phyloP scores from a whole-genome alignment of 1,284 basidiomycete genomes.

The Tremellales sp. region DNA sequence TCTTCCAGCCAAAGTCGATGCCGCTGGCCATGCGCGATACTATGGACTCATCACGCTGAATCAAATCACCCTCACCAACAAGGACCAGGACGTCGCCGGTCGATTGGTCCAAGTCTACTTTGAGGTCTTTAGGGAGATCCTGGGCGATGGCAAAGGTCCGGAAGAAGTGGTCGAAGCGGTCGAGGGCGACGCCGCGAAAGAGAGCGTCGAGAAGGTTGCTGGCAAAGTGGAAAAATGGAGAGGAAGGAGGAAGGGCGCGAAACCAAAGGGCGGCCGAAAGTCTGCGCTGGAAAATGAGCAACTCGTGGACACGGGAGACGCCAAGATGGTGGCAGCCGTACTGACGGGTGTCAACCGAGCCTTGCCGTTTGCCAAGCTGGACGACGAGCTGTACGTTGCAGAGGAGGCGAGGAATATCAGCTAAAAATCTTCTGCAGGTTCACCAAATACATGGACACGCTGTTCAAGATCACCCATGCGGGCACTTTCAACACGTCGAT shows the following conservation, averaged over 20 bases:
- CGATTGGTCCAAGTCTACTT: conserved; percentile 90
- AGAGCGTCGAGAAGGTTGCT: conserved; percentile 44
- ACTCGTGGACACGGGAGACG: conserved; percentile 74
- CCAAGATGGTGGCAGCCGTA: conserved; percentile 83
- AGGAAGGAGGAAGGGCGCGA: conserved; percentile 45
- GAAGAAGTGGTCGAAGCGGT: conserved; percentile 28
- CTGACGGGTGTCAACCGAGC: conserved; percentile 94
- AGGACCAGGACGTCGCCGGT: conserved; percentile 73
- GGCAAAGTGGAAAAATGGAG: conserved; percentile 50
- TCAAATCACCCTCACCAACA: conserved; percentile 76
- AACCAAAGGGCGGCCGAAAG: conserved; percentile 43
- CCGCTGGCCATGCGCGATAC: conserved; percentile 70
- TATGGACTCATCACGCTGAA: conserved; percentile 92
- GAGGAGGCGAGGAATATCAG: conserved; percentile 49
- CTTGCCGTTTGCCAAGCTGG: conserved; percentile 79
- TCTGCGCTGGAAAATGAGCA: conserved; percentile 43
- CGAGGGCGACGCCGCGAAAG: conserved; percentile 40
- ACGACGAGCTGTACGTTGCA: conserved; percentile 57
- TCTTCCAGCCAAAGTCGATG: conserved; percentile 46
- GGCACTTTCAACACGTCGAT: conserved; percentile 89
- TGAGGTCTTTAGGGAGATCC: conserved; percentile 84
- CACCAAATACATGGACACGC: conserved; percentile 82
- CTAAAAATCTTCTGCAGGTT: conserved; percentile 56
- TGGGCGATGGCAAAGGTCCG: conserved; percentile 56
- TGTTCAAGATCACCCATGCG: conserved; percentile 93